A percentile compares a stretch with the other conserved stretches of the same genome.
Conservation (phyloP, 2,329 filamentous ascomycete genomes). For the Cladophialophora carrionii region DNA sequence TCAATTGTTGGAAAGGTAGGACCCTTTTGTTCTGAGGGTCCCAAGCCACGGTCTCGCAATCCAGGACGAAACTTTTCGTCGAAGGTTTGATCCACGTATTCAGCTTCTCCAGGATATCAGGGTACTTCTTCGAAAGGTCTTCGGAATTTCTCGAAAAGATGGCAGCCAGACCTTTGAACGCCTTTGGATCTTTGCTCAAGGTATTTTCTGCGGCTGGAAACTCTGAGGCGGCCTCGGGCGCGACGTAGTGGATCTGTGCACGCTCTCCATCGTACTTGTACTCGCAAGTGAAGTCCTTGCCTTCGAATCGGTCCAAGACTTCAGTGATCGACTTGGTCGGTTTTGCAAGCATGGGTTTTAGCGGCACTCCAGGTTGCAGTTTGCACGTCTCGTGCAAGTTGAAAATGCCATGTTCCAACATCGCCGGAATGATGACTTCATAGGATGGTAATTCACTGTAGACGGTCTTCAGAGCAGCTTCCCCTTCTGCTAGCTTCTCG, state of each 20-base stretch:
- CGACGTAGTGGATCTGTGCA: conserved; percentile 97
- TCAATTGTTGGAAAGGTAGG: conserved; percentile 93
- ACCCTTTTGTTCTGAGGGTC: conserved; percentile 94
- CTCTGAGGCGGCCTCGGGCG: conserved; percentile 73
- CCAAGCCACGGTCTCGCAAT: conserved; percentile 98
- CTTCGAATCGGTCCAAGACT: conserved; percentile 93
- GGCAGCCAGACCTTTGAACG: conserved; percentile 71
- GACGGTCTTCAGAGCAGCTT: conserved; percentile 83
- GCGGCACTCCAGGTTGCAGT: conserved; percentile 85
- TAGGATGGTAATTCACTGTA: conserved; percentile 95
- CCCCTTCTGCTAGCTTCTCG: conserved; percentile 78
- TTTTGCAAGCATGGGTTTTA: conserved; percentile 98
- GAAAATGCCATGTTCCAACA: conserved; percentile 83
- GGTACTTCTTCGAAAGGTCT: conserved; percentile 95
- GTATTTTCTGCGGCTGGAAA: conserved; percentile 65
- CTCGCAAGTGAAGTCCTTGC: conserved; percentile 94
- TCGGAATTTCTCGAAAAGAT: conserved; percentile 98
- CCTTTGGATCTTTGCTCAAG: conserved; percentile 63
- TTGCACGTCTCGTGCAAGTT: conserved; percentile 84
- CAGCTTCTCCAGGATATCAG: conserved; percentile 87
- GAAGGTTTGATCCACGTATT: conserved; percentile 85
- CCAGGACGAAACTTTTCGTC: conserved; percentile 94
- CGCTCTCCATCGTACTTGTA: conserved; percentile 99
- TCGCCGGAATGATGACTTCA: conserved; percentile 88
- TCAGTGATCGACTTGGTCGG: conserved; percentile 98